Conservation (phyloP, 352 stramenopile genomes). For the Pseudoperonospora humuli region DNA sequence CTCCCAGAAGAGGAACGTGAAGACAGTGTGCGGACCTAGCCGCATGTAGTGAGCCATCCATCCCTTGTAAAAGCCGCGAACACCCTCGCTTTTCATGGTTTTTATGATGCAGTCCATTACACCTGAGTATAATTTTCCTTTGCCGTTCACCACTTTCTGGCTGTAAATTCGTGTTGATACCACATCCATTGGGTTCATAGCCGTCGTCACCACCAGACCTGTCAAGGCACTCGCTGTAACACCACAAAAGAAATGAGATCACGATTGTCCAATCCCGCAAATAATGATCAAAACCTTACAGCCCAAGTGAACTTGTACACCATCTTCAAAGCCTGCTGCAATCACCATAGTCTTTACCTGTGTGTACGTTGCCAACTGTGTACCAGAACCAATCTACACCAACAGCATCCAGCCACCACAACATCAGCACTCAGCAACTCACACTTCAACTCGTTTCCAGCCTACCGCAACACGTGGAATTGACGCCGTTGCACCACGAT, state of each 20-base stretch:
- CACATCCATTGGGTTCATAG: slow-evolving; percentile 87
- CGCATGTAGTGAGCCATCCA: slow-evolving; percentile 85
- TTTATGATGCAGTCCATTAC: slow-evolving; percentile 74
- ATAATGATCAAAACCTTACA: slow-evolving; percentile 29
- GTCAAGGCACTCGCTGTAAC: slow-evolving; percentile 68
- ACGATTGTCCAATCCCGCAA: background rate
- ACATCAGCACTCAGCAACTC: background rate
- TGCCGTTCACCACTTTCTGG: slow-evolving; percentile 81
- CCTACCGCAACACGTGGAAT: slow-evolving; percentile 72
- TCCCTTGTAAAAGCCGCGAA: slow-evolving; percentile 82
- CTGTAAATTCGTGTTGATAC: slow-evolving; percentile 84
- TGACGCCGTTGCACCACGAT: slow-evolving; percentile 61
- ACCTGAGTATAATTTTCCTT: slow-evolving; percentile 70
- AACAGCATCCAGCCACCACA: slow-evolving; percentile 1
- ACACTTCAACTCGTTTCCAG: background rate
- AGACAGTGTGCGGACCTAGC: slow-evolving; percentile 78
- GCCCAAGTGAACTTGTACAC: slow-evolving; percentile 65
- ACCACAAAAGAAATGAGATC: slow-evolving; percentile 2
- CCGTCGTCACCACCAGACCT: slow-evolving; percentile 69
- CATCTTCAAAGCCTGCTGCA: slow-evolving; percentile 64
- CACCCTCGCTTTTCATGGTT: slow-evolving; percentile 69
- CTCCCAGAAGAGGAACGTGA: slow-evolving; percentile 86
- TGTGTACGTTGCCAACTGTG: slow-evolving; percentile 80
- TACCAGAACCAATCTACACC: slow-evolving; percentile 68
- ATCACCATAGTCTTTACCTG: slow-evolving; percentile 79